These are phyloP conservation scores for Microstegium vimineum DNA, from an alignment of 176 grass and related monocot genomes.

Conservation along the genomic window DNA sequence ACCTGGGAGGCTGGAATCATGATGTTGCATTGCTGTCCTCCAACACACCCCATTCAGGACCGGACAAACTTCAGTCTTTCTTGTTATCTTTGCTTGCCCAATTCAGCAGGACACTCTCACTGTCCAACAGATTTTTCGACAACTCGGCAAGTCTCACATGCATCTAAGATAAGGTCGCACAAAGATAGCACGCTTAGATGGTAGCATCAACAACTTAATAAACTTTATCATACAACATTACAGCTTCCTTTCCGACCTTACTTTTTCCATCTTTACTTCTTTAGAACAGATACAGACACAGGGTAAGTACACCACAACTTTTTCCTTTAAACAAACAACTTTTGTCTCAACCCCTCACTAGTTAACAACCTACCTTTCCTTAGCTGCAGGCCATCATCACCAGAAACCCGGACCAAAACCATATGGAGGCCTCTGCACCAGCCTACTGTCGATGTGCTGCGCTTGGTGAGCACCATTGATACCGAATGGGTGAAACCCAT, in stretches of 20 bases:
- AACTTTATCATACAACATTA: not conserved
- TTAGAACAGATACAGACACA: not conserved
- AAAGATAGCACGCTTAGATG: not conserved
- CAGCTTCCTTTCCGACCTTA: not conserved
- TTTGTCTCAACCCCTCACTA: not conserved
- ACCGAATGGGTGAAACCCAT: constrained; percentile 11
- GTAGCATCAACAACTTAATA: not conserved
- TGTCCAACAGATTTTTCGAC: not conserved
- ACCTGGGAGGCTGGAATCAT: not conserved
- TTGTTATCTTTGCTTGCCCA: not conserved
- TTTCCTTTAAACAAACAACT: not conserved
- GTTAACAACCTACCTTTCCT: not conserved
- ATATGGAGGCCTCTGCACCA: constrained; percentile 9
- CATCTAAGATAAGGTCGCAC: not conserved
- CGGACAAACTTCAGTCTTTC: not conserved
- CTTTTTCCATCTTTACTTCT: not conserved
- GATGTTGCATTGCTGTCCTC: not conserved
- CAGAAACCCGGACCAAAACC: constrained; percentile 8
- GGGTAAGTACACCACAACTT: not conserved
- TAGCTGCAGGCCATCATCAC: constrained; percentile 19
- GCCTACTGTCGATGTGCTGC: constrained; percentile 2
- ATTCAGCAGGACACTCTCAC: not conserved
- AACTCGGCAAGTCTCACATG: not conserved
- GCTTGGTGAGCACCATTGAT: constrained; percentile 9
- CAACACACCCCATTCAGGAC: not conserved